phyloP scores from a whole-genome alignment of 2,329 filamentous ascomycete species.

The Cordyceps fumosorosea region DNA sequence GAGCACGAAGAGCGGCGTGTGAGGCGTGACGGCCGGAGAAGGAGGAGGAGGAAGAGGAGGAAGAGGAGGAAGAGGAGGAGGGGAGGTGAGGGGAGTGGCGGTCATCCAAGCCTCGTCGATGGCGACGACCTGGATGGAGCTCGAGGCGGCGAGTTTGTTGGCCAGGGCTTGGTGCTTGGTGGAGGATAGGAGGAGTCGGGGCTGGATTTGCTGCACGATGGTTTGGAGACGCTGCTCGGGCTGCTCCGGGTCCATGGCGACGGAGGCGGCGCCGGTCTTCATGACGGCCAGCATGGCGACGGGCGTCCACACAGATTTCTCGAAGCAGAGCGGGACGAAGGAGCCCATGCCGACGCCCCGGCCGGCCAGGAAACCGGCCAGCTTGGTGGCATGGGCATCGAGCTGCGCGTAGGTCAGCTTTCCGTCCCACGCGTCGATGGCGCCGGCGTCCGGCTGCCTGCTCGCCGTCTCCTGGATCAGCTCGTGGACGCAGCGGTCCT shows the following conservation, averaged over 20 bases:
- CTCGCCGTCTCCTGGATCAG: slow-evolving; percentile 31
- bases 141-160: background rate
- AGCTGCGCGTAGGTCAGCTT: slow-evolving; percentile 34
- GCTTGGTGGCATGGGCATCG: slow-evolving; percentile 12
- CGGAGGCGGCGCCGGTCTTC: slow-evolving; percentile 20
- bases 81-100: no score
- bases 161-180: slow-evolving; percentile 12
- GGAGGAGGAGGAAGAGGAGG: background rate
- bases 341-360: slow-evolving; percentile 22
- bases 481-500: slow-evolving; percentile 31
- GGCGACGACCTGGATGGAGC: background rate
- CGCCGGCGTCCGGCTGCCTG: slow-evolving; percentile 25
- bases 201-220: slow-evolving; percentile 16
- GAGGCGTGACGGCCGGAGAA: background rate
- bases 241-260: slow-evolving; percentile 22
- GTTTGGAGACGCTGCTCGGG: slow-evolving; percentile 15
- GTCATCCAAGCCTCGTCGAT: background rate
- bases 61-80: no score
- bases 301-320: slow-evolving; percentile 21
- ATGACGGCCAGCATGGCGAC: slow-evolving; percentile 20
- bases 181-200: slow-evolving; percentile 18
- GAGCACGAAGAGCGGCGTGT: slow-evolving; percentile 29
- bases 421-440: slow-evolving; percentile 40
- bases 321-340: slow-evolving; percentile 20
- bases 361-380: slow-evolving; percentile 14